A percentile compares a stretch with the other conserved stretches of the same genome.
Conservation (phyloP, 495 filamentous ascomycete genomes). For the Aspergillus mulundensis region DNA sequence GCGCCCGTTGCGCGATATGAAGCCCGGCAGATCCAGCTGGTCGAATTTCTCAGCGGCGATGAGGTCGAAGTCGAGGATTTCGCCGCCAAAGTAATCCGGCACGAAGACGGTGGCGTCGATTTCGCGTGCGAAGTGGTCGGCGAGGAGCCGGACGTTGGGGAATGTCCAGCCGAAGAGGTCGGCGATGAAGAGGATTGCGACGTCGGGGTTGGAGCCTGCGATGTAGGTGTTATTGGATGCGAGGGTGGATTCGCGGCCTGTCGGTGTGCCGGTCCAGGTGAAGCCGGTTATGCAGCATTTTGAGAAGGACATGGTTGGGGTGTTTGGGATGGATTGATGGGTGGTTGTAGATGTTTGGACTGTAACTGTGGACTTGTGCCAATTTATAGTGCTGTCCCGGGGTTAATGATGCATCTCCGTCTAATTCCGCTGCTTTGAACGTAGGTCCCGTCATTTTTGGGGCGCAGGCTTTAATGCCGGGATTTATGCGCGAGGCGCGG, state of each 20-base stretch:
- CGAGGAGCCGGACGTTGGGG: conserved; percentile 42
- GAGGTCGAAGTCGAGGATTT: conserved; percentile 32
- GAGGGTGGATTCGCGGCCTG: conserved; percentile 33
- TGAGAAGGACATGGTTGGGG: not conserved
- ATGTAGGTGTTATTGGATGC: conserved; percentile 37
- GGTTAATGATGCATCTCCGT: too few species aligned
- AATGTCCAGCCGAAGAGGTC: conserved; percentile 51
- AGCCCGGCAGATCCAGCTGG: conserved; percentile 38
- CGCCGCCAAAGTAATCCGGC: conserved; percentile 45
- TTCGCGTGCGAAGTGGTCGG: conserved; percentile 49
- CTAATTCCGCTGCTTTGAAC: too few species aligned
- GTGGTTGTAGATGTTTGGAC: too few species aligned
- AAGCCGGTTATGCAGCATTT: conserved; percentile 33
- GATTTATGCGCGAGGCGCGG: too few species aligned
- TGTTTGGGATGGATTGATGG: too few species aligned
- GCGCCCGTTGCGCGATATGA: conserved; percentile 36
- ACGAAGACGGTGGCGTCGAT: conserved; percentile 47
- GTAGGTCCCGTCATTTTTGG: too few species aligned
- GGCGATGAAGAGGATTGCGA: conserved; percentile 42
- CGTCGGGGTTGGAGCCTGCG: conserved; percentile 30
- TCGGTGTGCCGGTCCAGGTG: conserved; percentile 45
- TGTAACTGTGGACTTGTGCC: too few species aligned
- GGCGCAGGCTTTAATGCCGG: too few species aligned
- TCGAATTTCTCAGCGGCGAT: conserved; percentile 27
- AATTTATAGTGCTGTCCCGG: too few species aligned